These are phyloP conservation scores for Tuber aestivum DNA, from an alignment of 495 filamentous ascomycete species.

Conservation along the genomic window DNA sequence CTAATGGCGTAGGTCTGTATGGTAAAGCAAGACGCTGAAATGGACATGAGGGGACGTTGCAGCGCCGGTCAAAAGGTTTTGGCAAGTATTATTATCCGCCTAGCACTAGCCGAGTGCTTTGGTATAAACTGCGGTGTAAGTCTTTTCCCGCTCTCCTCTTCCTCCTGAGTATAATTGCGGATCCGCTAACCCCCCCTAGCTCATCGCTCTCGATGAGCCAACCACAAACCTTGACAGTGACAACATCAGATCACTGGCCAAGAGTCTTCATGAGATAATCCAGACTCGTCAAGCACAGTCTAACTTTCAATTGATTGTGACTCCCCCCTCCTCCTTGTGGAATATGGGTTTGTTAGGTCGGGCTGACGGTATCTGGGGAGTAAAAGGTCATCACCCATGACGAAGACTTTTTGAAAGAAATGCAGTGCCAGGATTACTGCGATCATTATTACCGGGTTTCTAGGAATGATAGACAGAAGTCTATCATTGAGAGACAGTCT, in stretches of 20 bases:
- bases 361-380: background rate
- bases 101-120: slow-evolving; percentile 94
- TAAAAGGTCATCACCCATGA: slow-evolving; percentile 85
- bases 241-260: slow-evolving; percentile 83
- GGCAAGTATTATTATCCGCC: slow-evolving; percentile 93
- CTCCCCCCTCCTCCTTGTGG: no score
- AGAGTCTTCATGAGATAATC: slow-evolving; percentile 82
- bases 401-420: slow-evolving; percentile 87
- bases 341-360: background rate
- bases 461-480: slow-evolving; percentile 79
- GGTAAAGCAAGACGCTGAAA: slow-evolving; percentile 93
- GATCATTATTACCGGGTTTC: slow-evolving; percentile 85
- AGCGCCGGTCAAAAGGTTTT: slow-evolving; percentile 94
- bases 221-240: slow-evolving; percentile 95
- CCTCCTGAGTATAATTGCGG: background rate
- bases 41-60: slow-evolving; percentile 99
- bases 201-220: slow-evolving; percentile 96
- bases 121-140: slow-evolving; percentile 80
- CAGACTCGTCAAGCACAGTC: slow-evolving; percentile 71
- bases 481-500: slow-evolving; percentile 61
- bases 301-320: slow-evolving; percentile 85
- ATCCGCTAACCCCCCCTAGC: slow-evolving; percentile 25
- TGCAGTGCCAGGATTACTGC: slow-evolving; percentile 91
- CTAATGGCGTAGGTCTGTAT: slow-evolving; percentile 54
- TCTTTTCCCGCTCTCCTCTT: background rate